These are phyloP conservation scores for Cyberlindnera nakhonratchasimensis DNA, from an alignment of 805 yeast genomes.

Conservation along the genomic window DNA sequence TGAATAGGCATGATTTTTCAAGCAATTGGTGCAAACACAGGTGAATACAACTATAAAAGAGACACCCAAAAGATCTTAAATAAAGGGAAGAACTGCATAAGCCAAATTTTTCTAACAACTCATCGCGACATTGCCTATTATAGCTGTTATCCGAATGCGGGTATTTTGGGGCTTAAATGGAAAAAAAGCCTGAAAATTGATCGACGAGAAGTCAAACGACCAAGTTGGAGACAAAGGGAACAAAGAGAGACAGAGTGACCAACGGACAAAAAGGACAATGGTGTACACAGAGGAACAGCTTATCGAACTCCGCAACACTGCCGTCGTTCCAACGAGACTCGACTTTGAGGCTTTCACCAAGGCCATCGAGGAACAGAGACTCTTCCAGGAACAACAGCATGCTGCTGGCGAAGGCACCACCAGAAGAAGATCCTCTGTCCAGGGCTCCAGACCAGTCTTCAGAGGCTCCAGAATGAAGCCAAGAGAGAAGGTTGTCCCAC, in stretches of 20 bases:
- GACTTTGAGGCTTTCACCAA: slow-evolving; percentile 63
- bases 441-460: slow-evolving; percentile 47
- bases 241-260: too few relatives aligned
- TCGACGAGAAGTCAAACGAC: too few relatives aligned
- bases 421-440: slow-evolving; percentile 56
- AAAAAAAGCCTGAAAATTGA: too few relatives aligned
- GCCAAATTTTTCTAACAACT: neutral
- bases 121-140: too few relatives aligned
- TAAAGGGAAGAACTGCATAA: neutral
- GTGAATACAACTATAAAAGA: neutral
- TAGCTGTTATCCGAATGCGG: too few relatives aligned
- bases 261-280: too few relatives aligned
- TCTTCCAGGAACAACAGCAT: slow-evolving; percentile 32
- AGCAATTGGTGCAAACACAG: too few relatives aligned
- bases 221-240: too few relatives aligned
- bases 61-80: too few relatives aligned
- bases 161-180: too few relatives aligned
- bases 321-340: slow-evolving; percentile 56
- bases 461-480: slow-evolving; percentile 45
- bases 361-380: slow-evolving; percentile 64
- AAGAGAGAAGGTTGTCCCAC: slow-evolving; percentile 30
- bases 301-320: slow-evolving; percentile 51
- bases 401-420: slow-evolving; percentile 18
- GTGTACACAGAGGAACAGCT: slow-evolving; percentile 69
- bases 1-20: slow-evolving; percentile 53